A percentile compares a stretch with the other conserved stretches of the same genome.
These are phyloP conservation scores for Xerocomus minutiporus DNA, from an alignment of 1,284 basidiomycete species.

Conservation along the genomic window DNA sequence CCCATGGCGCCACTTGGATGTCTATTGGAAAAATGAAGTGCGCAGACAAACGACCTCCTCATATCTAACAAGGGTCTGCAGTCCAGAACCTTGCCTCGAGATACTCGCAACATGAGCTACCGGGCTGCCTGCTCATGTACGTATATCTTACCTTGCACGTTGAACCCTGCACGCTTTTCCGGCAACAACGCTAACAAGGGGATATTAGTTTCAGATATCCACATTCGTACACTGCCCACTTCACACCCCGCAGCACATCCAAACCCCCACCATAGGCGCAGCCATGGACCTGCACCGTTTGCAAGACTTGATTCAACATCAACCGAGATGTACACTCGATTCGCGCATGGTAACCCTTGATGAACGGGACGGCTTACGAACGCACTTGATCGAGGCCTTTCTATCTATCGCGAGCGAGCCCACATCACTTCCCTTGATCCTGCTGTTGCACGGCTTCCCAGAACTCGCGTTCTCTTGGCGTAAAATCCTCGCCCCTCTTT, in stretches of 20 bases:
- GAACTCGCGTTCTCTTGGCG: conserved; percentile 64
- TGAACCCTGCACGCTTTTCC: not conserved
- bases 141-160: conserved; percentile 6
- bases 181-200: not conserved
- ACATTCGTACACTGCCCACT: not conserved
- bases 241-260: not conserved
- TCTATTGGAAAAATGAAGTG: not conserved
- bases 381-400: conserved; percentile 50
- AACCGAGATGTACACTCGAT: conserved; percentile 12
- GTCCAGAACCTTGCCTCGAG: conserved; percentile 5
- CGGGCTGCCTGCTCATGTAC: conserved; percentile 10
- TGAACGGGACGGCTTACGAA: conserved; percentile 40
- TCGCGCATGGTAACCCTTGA: conserved; percentile 21
- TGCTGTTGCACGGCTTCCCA: conserved; percentile 65
- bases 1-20: not conserved
- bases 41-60: not conserved
- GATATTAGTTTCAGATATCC: conserved; percentile 8
- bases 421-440: conserved; percentile 39
- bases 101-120: not conserved
- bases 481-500: conserved; percentile 48
- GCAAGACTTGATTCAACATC: conserved; percentile 4
- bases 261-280: not conserved
- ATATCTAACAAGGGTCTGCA: conserved; percentile 1
- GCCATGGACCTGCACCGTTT: conserved; percentile 17
- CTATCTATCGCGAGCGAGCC: conserved; percentile 27